Evolutionary conservation across 352 stramenopile species (phyloP), one percentile per base, ranked within the genome.

Genomic region (Chrysophaeum taylorii): DNA sequence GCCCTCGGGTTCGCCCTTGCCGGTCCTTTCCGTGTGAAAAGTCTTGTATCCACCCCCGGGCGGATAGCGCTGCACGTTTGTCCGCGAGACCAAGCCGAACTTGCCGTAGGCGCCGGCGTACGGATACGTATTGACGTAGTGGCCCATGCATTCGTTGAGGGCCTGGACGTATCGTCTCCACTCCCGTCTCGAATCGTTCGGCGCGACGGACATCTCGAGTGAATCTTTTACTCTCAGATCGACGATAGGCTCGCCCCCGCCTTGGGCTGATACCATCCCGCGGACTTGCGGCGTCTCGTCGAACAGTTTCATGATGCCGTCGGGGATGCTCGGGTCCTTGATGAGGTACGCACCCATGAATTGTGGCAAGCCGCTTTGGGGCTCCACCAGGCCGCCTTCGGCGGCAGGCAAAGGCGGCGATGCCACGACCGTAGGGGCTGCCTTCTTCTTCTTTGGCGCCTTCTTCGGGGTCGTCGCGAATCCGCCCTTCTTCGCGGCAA

Each of bases 41-140:
- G 57, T 66, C 57, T 66, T 66, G 57, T 66, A 66, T 31, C 57
- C 57, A 23, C 57, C 57, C 1, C 33, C 18, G 16, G 57, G 57
- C 31, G 57, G 57, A 25, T 66, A 66, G 12, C 41, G 57, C 36
- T 66, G 57, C 33, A 66, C 12, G 57, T 66, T 66, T 18, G 57
- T 66, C 57, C 57, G 57, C 9, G 14, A 27, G 9, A 18, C 45
- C 33, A 66, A 23, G 33, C 33, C 41, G 16, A 15, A 66, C 2
- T 21, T 7, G 31, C 57, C 57, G n/a, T 66, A 66, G 9, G 52
- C 52, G 27, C 52, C 52, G 7, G 52, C 52, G 33, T 45, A 66
- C 31, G 57, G 57, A n/a, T 66, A 66, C 2, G 41, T 36, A 18
- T 42, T 18, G 57, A 66, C 18, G 36, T 66, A 66, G 1, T 21